Conservation (phyloP, 208 protist species). For the Acanthamoeba royreba region DNA sequence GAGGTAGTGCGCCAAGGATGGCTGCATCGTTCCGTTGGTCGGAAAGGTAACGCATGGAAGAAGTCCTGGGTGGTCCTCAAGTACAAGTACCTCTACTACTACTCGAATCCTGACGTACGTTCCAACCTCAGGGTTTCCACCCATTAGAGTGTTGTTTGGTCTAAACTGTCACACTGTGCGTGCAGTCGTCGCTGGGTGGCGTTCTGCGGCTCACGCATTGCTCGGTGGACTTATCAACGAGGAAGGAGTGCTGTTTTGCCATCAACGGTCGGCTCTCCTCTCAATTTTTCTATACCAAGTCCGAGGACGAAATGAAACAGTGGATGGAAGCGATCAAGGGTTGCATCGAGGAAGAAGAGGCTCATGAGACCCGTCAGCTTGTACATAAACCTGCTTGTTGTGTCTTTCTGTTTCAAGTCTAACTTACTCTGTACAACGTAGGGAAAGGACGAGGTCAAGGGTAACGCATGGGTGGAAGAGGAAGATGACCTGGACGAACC, state of each 20-base stretch:
- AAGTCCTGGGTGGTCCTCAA: conserved; percentile 34
- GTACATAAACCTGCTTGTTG: background rate
- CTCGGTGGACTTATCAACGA: background rate
- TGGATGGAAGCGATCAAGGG: background rate
- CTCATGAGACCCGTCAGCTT: background rate
- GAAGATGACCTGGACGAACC: background rate
- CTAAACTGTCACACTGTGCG: too few species aligned
- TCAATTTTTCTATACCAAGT: conserved; percentile 17
- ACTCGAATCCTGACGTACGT: conserved; percentile 14
- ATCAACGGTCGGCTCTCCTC: conserved; percentile 26
- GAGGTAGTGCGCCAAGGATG: background rate
- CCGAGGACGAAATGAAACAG: background rate
- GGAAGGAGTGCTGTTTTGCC: conserved; percentile 20
- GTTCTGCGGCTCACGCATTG: conserved; percentile 29
- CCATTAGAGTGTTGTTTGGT: background rate
- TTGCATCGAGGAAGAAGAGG: conserved; percentile 31
- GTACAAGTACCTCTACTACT: conserved; percentile 31
- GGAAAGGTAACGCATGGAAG: background rate
- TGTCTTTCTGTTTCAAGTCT: background rate
- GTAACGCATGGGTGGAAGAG: background rate
- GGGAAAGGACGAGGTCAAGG: conserved; percentile 29
- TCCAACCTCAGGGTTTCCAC: background rate
- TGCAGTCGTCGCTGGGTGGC: background rate
- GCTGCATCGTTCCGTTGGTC: background rate
- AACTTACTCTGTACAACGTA: background rate